Percentiles rank a stretch among this genome's conserved stretches.
Conservation (phyloP, 768 basidiomycete genomes). For the Mycena galopus region DNA sequence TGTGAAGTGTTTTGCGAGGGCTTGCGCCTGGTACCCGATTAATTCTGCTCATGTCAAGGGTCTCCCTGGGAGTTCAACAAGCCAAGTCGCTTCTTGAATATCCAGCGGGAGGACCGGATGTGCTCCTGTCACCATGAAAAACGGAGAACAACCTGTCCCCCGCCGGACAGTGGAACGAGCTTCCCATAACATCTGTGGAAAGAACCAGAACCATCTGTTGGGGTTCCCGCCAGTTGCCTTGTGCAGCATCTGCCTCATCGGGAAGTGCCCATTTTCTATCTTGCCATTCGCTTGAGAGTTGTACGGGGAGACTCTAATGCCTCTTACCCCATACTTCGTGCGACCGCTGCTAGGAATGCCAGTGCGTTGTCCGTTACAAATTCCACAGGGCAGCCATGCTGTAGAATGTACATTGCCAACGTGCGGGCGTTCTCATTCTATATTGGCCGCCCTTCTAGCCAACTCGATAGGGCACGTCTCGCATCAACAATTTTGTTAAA, state of each 20-base stretch:
- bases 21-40: slow-evolving; percentile 37
- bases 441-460: background rate
- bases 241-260: slow-evolving; percentile 40
- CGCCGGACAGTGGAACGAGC: slow-evolving; percentile 43
- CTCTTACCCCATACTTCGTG: slow-evolving; percentile 49
- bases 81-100: slow-evolving; percentile 44
- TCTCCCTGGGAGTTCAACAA: slow-evolving; percentile 37
- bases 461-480: background rate
- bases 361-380: slow-evolving; percentile 53
- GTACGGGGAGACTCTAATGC: slow-evolving; percentile 57
- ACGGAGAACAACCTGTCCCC: slow-evolving; percentile 45
- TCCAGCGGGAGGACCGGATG: slow-evolving; percentile 49
- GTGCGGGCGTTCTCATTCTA: background rate
- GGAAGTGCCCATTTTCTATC: slow-evolving; percentile 49
- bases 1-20: slow-evolving; percentile 36
- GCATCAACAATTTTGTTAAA: background rate
- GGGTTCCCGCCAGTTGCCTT: slow-evolving; percentile 43
- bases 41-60: slow-evolving; percentile 38
- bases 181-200: slow-evolving; percentile 50
- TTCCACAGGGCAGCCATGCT: background rate
- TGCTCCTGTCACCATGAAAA: slow-evolving; percentile 46
- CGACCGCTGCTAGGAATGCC: slow-evolving; percentile 41
- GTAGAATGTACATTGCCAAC: background rate
- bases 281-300: slow-evolving; percentile 58
- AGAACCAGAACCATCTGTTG: slow-evolving; percentile 46